A percentile compares a stretch with the other conserved stretches of the same genome.
Evolutionary conservation across 169 alveolate species (phyloP).

Genomic region (Theileria equi): DNA sequence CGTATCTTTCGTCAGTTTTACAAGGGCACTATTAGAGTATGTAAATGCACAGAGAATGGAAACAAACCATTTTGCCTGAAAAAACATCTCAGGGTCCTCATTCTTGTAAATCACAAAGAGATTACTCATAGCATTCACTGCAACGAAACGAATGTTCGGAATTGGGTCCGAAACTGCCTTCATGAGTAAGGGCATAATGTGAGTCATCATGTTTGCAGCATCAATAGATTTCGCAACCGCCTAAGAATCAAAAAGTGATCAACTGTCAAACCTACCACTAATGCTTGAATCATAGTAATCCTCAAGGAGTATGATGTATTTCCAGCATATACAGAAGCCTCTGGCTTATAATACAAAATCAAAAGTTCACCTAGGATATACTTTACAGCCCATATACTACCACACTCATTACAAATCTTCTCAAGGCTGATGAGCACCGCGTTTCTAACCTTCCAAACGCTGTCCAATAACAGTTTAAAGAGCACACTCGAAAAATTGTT

Average conservation of each 20-base stretch:
- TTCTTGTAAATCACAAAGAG: slow-evolving; percentile 50
- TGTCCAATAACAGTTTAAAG: slow-evolving; percentile 43
- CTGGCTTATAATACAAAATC: slow-evolving; percentile 33
- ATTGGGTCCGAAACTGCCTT: slow-evolving; percentile 42
- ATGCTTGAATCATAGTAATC: slow-evolving; percentile 51
- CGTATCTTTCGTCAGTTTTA: slow-evolving; percentile 52
- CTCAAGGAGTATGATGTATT: slow-evolving; percentile 20
- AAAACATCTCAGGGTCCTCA: slow-evolving; percentile 45
- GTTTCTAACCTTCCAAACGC: slow-evolving; percentile 61
- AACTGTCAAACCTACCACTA: slow-evolving; percentile 39
- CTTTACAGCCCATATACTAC: slow-evolving; percentile 46
- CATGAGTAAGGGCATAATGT: slow-evolving; percentile 41
- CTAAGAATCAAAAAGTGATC: background rate
- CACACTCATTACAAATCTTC: slow-evolving; percentile 32
- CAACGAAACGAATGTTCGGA: slow-evolving; percentile 57
- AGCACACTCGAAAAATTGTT: slow-evolving; percentile 22
- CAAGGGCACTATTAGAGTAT: slow-evolving; percentile 26
- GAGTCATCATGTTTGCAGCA: slow-evolving; percentile 35
- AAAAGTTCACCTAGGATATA: slow-evolving; percentile 28
- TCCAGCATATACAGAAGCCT: slow-evolving; percentile 16
- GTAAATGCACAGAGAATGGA: background rate
- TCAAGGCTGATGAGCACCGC: slow-evolving; percentile 44
- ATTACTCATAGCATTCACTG: slow-evolving; percentile 47
- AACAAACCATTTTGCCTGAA: slow-evolving; percentile 28
- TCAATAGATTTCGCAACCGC: slow-evolving; percentile 63